phyloP scores from a whole-genome alignment of 2,329 filamentous ascomycete genomes.

The Hypoxylon sp. region DNA sequence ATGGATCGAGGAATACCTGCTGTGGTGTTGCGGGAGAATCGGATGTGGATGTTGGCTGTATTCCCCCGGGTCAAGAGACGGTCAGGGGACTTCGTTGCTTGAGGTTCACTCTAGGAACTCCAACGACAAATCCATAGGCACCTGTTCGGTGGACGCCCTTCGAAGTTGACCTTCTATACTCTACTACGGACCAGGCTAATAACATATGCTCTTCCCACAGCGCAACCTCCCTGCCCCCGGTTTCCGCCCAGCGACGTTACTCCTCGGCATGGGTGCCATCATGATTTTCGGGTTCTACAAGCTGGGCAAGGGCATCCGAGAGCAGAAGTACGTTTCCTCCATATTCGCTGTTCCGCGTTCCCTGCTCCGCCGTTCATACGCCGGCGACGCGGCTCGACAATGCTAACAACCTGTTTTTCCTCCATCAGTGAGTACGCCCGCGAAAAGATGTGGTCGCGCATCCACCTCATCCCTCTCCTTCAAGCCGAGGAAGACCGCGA shows the following conservation, averaged over 20 bases:
- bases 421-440: conserved; percentile 83
- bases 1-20: background rate
- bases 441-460: conserved; percentile 98
- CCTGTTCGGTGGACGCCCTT: background rate
- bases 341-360: background rate
- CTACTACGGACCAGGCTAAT: too few species aligned
- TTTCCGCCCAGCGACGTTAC: conserved; percentile 84
- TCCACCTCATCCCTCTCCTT: conserved; percentile 91
- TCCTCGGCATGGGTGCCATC: conserved; percentile 80
- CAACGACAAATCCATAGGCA: background rate
- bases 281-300: conserved; percentile 95
- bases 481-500: conserved; percentile 98
- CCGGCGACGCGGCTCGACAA: background rate
- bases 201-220: conserved; percentile 58
- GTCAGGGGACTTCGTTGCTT: background rate
- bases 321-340: conserved; percentile 80
- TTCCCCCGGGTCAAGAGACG: background rate
- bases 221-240: conserved; percentile 93
- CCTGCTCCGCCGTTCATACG: background rate
- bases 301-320: conserved; percentile 83
- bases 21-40: background rate
- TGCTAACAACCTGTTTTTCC: conserved; percentile 6
- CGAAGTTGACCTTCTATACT: background rate
- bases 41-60: background rate
- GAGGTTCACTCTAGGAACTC: background rate